Evolutionary conservation across 1,284 basidiomycete genomes (phyloP), one percentile per base, ranked within the genome.

Genomic region (Tetrapyrgos nigripes): DNA sequence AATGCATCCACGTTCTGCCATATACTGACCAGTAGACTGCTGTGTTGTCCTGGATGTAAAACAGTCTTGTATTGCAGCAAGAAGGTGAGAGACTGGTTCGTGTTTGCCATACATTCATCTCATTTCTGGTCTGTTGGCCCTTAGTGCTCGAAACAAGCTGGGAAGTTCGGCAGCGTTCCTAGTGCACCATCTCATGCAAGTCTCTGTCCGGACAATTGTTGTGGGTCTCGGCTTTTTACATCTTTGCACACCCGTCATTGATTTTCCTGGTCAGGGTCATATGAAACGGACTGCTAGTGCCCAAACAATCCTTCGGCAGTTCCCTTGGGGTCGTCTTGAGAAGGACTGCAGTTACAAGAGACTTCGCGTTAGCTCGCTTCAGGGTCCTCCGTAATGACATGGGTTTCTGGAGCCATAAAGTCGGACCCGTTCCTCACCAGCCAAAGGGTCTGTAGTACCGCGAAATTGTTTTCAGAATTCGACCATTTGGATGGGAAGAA

Each of bases 251-350:
- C 8, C 31, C 31, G 8, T 33, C 8, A 8, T 33, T 14, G 14
- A 8, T 33, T 14, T 33, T 14, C 31, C 14, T 33, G 31, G 14
- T 8, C 31, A 33, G 31, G 8, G 49, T 33, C 76, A 78, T 53
- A 78, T 78, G 78, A 48, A 68, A 46, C 72, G 66, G 52, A 58
- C 70, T 4, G 56, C 69, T 0, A 54, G 70, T 52, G 62, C 73
- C n/a, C 70, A 67, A 33, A 68, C 68, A 8, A 66, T 75, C 46
- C 60, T 75, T 28, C 66, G 66, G 17, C 65, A 72, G 29, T 79
- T 78, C 56, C 71, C 76, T 9, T 78, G 78, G 76, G 77, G 73
- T 5, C 72, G 70, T 40, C 14, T 79, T 23, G 78, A 79, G 55
- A 67, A 67, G 14, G 76, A 78, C 59, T 75, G 76, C 4, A 76